A percentile compares a stretch with the other conserved stretches of the same genome.
phyloP scores from a whole-genome alignment of 2,329 filamentous ascomycete species.

The Calycina herbarum region DNA sequence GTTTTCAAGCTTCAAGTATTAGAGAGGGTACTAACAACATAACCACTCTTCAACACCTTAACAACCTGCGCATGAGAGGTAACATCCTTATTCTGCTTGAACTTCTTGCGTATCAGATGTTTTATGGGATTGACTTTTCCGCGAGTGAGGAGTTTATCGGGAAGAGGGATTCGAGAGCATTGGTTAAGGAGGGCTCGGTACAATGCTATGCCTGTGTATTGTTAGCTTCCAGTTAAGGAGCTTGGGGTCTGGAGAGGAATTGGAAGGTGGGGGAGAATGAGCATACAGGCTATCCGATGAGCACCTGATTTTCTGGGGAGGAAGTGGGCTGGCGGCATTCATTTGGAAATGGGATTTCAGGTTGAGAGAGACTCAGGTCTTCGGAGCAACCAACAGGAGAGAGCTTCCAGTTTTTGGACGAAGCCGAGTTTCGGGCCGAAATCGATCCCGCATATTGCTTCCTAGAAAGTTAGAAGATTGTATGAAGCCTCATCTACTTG shows the following conservation, averaged over 20 bases:
- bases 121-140: slow-evolving; percentile 47
- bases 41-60: slow-evolving; percentile 65
- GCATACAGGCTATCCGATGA: slow-evolving; percentile 53
- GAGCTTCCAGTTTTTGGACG: not conserved
- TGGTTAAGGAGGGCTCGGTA: slow-evolving; percentile 68
- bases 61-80: slow-evolving; percentile 52
- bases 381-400: not conserved
- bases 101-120: slow-evolving; percentile 60
- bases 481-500: too few species aligned
- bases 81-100: slow-evolving; percentile 58
- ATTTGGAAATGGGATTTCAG: slow-evolving; percentile 25
- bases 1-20: not conserved
- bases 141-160: slow-evolving; percentile 44
- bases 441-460: not conserved
- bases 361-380: not conserved
- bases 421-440: not conserved
- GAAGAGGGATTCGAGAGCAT: slow-evolving; percentile 53
- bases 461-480: too few species aligned
- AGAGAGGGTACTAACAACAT: slow-evolving; percentile 50
- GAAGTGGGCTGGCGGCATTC: slow-evolving; percentile 46
- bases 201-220: slow-evolving; percentile 61
- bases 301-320: slow-evolving; percentile 47
- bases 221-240: not conserved
- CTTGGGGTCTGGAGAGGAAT: not conserved
- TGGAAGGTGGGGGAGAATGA: not conserved